These are phyloP conservation scores for Torulaspora microellipsoides DNA, from an alignment of 805 yeast species.

Conservation along the genomic window DNA sequence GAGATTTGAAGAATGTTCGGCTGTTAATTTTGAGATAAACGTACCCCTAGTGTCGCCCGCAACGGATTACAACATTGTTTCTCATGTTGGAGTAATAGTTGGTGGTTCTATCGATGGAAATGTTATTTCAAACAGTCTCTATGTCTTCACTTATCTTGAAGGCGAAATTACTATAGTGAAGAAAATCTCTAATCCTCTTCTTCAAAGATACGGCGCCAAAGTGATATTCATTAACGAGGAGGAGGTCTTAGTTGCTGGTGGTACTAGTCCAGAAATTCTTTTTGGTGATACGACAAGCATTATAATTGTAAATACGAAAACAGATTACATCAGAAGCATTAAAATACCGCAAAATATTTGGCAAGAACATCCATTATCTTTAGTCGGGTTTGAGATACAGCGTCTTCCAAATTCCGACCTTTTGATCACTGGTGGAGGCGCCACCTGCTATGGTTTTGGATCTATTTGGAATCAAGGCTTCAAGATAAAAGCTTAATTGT, in stretches of 20 bases:
- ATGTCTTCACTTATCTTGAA: slow-evolving; percentile 28
- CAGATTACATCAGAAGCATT: slow-evolving; percentile 22
- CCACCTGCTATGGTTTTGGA: slow-evolving; percentile 80
- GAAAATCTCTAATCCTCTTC: slow-evolving; percentile 27
- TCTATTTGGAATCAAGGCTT: slow-evolving; percentile 41
- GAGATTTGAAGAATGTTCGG: slow-evolving; percentile 15
- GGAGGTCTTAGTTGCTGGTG: slow-evolving; percentile 51
- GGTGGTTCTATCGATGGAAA: slow-evolving; percentile 28
- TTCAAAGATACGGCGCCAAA: slow-evolving; percentile 50
- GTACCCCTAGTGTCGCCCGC: slow-evolving; percentile 22
- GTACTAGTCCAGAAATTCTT: slow-evolving; percentile 42
- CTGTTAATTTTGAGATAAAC: neutral
- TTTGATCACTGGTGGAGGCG: slow-evolving; percentile 62
- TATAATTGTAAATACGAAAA: slow-evolving; percentile 33
- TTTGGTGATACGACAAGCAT: slow-evolving; percentile 37
- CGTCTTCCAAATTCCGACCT: slow-evolving; percentile 23
- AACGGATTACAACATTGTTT: slow-evolving; percentile 13
- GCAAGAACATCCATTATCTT: slow-evolving; percentile 35
- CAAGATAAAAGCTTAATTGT: slow-evolving; percentile 1
- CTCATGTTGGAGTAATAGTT: slow-evolving; percentile 16
- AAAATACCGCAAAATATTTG: slow-evolving; percentile 37
- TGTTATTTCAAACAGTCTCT: slow-evolving; percentile 29
- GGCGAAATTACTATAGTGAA: slow-evolving; percentile 13
- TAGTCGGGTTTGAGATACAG: slow-evolving; percentile 49
- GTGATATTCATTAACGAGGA: slow-evolving; percentile 29